Base-by-base conservation (phyloP, 768 basidiomycete genomes). In the Pleurotus giganteus region DNA sequence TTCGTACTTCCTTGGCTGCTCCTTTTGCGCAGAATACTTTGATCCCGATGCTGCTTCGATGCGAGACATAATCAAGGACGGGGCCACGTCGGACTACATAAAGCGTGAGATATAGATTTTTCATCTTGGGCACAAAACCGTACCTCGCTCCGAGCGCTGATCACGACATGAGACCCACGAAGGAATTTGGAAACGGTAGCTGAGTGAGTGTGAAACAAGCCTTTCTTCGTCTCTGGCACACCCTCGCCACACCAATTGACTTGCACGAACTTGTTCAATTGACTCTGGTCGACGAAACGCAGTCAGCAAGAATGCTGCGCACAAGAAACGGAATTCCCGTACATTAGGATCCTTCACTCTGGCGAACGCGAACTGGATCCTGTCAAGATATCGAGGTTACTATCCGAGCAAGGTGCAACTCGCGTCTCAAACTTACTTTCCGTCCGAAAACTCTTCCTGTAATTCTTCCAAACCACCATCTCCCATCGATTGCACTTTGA, bases 191-290 rank as follows among this genome's bases (percentile, higher is more conserved):
- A 80, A 7, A 98, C 89, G 1, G 92, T 80, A 42, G 81, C 79
- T 5, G 93, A 84, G 68, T 98, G 95, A 6, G 85, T 87, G 64
- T 92, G 88, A 74, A 96, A 96, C 21, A 97, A 77, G 6, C 96
- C 96, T 68, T 98, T 98, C 71, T 91, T 88, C 17, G 78, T 77
- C 67, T 86, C 92, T 11, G 96, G 96, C 1, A 98, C 96, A 55
- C 96, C 96, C 64, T 96, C 95, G 41, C 96, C 96, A 61, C 93
- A 94, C 95, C 96, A 97, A 63, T 94, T 92, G 70, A 98, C 88
- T 65, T 96, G 91, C 13, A 98, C 93, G 58, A 95, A 92, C 73
- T 97, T 98, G 42, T 87, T 78, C 2, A 98, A 79, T 57, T 87
- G 77, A 64, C 82, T 91, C 89, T 96, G 62, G 6, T 32, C 31